Percentiles rank a stretch among this genome's conserved stretches.
Conservation (phyloP, 1,284 basidiomycete species). For the Cutaneotrichosporon dermatis region DNA sequence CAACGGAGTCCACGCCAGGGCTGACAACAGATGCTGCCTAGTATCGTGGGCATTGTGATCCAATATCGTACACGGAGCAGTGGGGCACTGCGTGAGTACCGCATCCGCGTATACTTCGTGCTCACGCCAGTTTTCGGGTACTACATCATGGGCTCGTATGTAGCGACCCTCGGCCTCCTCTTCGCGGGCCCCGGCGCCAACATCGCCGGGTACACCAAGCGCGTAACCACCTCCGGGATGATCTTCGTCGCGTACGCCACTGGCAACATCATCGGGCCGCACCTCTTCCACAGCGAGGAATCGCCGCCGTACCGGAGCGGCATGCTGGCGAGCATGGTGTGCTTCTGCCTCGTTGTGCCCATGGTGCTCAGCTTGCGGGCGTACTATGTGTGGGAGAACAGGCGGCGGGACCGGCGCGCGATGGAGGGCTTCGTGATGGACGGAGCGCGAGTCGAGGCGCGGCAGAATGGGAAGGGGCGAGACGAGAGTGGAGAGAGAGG, state of each 20-base stretch:
- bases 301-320: slow-evolving; percentile 30
- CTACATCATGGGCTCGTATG: slow-evolving; percentile 37
- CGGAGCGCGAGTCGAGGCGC: slow-evolving; percentile 4
- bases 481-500: no score
- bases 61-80: slow-evolving; percentile 22
- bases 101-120: not conserved
- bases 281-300: slow-evolving; percentile 31
- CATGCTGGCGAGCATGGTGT: slow-evolving; percentile 35
- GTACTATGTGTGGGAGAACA: slow-evolving; percentile 31
- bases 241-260: slow-evolving; percentile 31
- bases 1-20: not conserved
- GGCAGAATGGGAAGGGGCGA: no score
- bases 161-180: slow-evolving; percentile 29
- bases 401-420: slow-evolving; percentile 19
- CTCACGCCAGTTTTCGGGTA: slow-evolving; percentile 30
- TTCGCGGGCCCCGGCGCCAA: slow-evolving; percentile 37
- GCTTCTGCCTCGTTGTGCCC: slow-evolving; percentile 23
- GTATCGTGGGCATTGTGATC: slow-evolving; percentile 24
- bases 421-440: slow-evolving; percentile 11
- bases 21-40: slow-evolving; percentile 24
- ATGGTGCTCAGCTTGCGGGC: slow-evolving; percentile 20
- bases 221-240: slow-evolving; percentile 28
- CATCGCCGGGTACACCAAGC: slow-evolving; percentile 33
- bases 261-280: slow-evolving; percentile 29
- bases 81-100: slow-evolving; percentile 26